phyloP scores from a whole-genome alignment of 176 grass and related monocot species.

The Triticum turgidum region DNA sequence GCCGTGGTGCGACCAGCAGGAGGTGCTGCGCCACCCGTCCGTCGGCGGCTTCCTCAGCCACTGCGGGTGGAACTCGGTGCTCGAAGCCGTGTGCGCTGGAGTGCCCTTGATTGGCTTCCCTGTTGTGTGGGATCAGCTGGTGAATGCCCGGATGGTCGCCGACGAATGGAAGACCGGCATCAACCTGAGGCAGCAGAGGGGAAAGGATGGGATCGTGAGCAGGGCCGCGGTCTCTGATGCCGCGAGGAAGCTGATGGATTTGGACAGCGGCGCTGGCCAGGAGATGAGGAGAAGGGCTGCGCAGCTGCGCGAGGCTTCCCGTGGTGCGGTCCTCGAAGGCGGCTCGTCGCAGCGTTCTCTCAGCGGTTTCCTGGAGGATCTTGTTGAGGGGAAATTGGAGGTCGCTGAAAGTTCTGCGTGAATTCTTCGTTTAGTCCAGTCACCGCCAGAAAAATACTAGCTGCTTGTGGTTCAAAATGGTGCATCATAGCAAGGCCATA shows the following conservation, averaged over 20 bases:
- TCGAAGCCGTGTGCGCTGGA: constrained; percentile 47
- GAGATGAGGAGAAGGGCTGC: constrained; percentile 55
- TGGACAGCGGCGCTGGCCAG: background rate
- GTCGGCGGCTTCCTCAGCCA: constrained; percentile 73
- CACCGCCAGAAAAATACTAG: too few relatives aligned
- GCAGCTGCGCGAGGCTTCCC: constrained; percentile 26
- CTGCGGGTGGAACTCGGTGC: constrained; percentile 75
- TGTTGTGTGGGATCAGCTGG: constrained; percentile 57
- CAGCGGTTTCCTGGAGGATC: constrained; percentile 31
- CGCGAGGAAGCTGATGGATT: constrained; percentile 60
- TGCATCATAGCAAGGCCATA: too few relatives aligned
- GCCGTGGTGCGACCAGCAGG: constrained; percentile 68
- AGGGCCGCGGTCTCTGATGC: constrained; percentile 29
- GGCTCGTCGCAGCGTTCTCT: constrained; percentile 51
- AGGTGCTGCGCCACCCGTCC: constrained; percentile 53
- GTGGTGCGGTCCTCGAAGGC: constrained; percentile 27
- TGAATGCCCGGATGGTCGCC: constrained; percentile 41
- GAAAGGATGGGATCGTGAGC: constrained; percentile 9
- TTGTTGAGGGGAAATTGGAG: constrained; percentile 13
- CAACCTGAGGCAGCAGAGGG: constrained; percentile 37
- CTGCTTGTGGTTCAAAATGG: too few relatives aligned
- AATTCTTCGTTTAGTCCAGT: too few relatives aligned
- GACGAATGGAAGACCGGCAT: constrained; percentile 57
- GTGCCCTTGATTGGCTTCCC: constrained; percentile 56
- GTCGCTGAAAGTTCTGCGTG: background rate